Percentiles rank a stretch among this genome's conserved stretches.
Conservation (phyloP, 257 asterid species). For the Solanum corneliomulleri region DNA sequence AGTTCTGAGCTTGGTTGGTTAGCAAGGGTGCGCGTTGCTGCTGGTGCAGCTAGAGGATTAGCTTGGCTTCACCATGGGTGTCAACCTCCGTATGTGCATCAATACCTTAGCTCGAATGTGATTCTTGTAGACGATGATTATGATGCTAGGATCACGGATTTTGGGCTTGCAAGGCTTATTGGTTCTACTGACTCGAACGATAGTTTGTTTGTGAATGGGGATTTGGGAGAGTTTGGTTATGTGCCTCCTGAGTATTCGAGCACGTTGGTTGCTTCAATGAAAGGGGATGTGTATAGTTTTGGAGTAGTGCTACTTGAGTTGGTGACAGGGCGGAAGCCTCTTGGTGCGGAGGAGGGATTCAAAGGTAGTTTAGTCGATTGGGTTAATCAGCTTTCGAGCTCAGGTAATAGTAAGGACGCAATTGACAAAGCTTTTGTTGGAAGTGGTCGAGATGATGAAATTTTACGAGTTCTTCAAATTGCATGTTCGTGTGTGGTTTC, state of each 20-base stretch:
- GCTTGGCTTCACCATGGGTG: constrained; percentile 78
- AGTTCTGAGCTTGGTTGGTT: constrained; percentile 31
- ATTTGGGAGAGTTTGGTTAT: constrained; percentile 71
- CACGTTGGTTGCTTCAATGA: constrained; percentile 56
- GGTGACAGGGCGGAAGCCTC: constrained; percentile 48
- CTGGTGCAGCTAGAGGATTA: constrained; percentile 60
- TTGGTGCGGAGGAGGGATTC: constrained; percentile 32
- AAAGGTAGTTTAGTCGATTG: constrained; percentile 59
- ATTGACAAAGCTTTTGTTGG: constrained; percentile 32
- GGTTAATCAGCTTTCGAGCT: constrained; percentile 31
- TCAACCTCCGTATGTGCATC: constrained; percentile 53
- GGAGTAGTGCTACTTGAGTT: constrained; percentile 77
- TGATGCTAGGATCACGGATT: constrained; percentile 56
- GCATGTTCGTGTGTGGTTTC: constrained; percentile 48
- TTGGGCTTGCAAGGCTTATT: constrained; percentile 59
- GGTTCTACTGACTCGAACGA: constrained; percentile 41
- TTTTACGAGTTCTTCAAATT: constrained; percentile 32
- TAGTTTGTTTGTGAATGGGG: constrained; percentile 42
- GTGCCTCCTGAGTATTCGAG: constrained; percentile 73
- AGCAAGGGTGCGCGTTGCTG: constrained; percentile 32
- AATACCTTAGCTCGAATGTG: constrained; percentile 44
- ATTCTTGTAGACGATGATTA: constrained; percentile 52
- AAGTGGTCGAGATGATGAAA: constrained; percentile 41
- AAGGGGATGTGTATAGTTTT: constrained; percentile 73
- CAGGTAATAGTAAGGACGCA: constrained; percentile 31